Conservation (phyloP, 108 stramenopile genomes). For the Skeletonema potamos region DNA sequence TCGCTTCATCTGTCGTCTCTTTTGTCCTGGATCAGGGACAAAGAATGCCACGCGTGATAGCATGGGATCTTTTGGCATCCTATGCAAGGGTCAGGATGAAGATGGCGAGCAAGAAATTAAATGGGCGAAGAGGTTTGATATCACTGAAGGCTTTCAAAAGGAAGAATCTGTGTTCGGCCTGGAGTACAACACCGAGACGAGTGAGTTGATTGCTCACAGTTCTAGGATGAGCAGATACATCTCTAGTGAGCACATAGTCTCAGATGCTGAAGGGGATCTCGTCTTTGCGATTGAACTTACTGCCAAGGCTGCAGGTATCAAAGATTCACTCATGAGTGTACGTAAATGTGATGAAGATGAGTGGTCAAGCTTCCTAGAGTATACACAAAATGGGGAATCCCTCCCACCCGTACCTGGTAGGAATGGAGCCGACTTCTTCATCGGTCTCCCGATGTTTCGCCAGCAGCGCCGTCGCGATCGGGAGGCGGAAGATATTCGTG, state of each 20-base stretch:
- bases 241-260: conserved; percentile 1
- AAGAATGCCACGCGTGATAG: conserved; percentile 3
- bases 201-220: conserved; percentile 3
- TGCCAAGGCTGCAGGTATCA: not conserved
- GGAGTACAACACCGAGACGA: conserved; percentile 16
- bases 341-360: conserved; percentile 20
- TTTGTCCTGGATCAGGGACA: conserved; percentile 13
- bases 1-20: conserved; percentile 28
- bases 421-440: not conserved
- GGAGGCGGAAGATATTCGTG: not conserved
- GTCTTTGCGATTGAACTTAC: conserved; percentile 23
- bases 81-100: conserved; percentile 4
- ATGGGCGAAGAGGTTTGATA: conserved; percentile 12
- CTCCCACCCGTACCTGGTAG: not conserved
- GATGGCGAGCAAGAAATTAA: not conserved
- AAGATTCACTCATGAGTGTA: conserved; percentile 20
- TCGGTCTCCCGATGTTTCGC: too few relatives aligned
- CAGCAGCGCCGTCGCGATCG: not conserved
- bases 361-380: conserved; percentile 4
- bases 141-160: conserved; percentile 1
- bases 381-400: conserved; percentile 1
- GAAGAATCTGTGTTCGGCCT: conserved; percentile 28
- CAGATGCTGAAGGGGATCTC: conserved; percentile 13
- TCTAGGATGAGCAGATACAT: not conserved
- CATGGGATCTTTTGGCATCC: conserved; percentile 23